These are phyloP conservation scores for Aureobasidium sp. DNA, from an alignment of 2,329 filamentous ascomycete species.

Conservation along the genomic window DNA sequence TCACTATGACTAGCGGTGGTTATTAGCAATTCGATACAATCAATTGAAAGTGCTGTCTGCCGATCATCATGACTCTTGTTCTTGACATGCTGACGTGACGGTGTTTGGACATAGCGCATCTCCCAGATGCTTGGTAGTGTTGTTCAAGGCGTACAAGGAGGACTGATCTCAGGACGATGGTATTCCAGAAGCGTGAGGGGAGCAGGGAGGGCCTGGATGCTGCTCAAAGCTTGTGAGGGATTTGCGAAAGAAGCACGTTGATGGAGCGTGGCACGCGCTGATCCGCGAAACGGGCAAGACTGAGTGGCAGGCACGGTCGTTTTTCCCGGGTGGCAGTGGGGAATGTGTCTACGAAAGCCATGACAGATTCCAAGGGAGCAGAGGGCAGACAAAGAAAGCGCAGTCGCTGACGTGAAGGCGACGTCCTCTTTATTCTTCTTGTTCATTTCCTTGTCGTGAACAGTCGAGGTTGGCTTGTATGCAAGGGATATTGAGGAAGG, in stretches of 20 bases:
- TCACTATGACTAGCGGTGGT: not conserved
- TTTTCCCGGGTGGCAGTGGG: not conserved
- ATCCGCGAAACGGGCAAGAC: not conserved
- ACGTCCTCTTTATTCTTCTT: not conserved
- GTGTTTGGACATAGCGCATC: not conserved
- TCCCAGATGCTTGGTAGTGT: not conserved
- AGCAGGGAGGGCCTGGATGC: not conserved
- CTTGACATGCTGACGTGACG: not conserved
- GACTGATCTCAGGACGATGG: not conserved
- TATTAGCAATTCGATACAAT: not conserved
- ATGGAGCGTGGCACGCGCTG: slow-evolving; percentile 5
- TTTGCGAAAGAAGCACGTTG: not conserved
- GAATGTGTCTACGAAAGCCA: not conserved
- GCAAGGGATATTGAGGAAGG: not conserved
- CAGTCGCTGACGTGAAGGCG: not conserved
- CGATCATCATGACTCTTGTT: not conserved
- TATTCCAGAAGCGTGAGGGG: too few relatives aligned
- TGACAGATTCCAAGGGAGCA: not conserved
- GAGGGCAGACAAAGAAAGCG: not conserved
- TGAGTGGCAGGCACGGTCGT: slow-evolving; percentile 6
- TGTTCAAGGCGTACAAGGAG: not conserved
- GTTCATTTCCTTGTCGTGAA: not conserved
- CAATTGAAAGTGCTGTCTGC: not conserved
- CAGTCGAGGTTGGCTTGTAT: not conserved
- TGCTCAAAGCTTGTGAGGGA: not conserved